Evolutionary conservation across 139 green algal species (phyloP).

Genomic region (Zygnema cylindricum): DNA sequence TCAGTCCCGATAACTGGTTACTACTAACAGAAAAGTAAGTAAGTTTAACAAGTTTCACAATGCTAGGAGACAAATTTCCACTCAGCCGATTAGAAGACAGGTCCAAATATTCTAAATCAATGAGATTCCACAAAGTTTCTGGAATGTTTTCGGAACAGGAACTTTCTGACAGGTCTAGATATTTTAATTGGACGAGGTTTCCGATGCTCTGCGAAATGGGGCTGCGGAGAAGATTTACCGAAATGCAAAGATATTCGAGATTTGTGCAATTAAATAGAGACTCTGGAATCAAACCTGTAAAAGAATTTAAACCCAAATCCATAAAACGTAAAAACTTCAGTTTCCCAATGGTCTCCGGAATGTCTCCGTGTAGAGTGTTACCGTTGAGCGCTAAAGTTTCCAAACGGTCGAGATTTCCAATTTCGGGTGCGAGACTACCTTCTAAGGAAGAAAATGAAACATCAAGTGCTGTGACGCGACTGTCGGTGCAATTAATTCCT

Average conservation of each 20-base stretch:
- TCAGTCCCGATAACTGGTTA: too few species aligned
- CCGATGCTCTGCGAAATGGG: not conserved
- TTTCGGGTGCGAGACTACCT: not conserved
- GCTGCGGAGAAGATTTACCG: not conserved
- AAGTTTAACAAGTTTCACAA: too few species aligned
- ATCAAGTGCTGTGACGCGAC: not conserved
- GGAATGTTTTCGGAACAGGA: too few species aligned
- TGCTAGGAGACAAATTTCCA: too few species aligned
- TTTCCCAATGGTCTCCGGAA: not conserved
- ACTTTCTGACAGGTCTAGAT: slow-evolving; percentile 1
- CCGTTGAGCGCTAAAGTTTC: not conserved
- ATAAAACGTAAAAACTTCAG: not conserved
- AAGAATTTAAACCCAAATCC: slow-evolving; percentile 40
- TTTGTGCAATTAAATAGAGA: not conserved
- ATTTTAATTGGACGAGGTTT: not conserved
- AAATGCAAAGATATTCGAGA: not conserved
- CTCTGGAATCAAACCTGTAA: not conserved
- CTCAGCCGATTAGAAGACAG: too few species aligned
- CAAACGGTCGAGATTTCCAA: not conserved
- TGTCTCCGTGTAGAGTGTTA: slow-evolving; percentile 9
- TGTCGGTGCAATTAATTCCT: not conserved
- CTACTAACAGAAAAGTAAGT: too few species aligned
- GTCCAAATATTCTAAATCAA: too few species aligned
- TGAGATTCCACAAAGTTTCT: too few species aligned
- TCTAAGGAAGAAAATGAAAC: not conserved